phyloP scores from a whole-genome alignment of 805 yeast species.

The Candida nonsorbophila region DNA sequence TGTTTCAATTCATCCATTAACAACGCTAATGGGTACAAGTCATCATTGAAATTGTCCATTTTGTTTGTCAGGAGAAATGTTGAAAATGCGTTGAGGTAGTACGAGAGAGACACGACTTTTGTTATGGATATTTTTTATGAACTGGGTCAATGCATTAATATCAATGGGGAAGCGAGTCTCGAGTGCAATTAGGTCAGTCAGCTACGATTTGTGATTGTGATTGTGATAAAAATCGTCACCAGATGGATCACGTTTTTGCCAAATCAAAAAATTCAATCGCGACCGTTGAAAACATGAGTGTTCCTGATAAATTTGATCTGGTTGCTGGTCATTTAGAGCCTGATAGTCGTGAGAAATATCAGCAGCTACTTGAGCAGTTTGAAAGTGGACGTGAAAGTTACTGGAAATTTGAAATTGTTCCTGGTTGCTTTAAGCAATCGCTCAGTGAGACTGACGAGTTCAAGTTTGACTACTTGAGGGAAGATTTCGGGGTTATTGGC shows the following conservation, averaged over 20 bases:
- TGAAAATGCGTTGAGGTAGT: neutral
- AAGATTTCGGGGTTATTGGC: constrained; percentile 37
- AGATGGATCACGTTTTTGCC: too few species aligned
- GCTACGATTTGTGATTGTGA: constrained; percentile 1
- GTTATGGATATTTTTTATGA: neutral
- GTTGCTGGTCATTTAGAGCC: constrained; percentile 21
- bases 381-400: constrained; percentile 6
- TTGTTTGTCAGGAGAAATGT: constrained; percentile 1
- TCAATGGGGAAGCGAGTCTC: too few species aligned
- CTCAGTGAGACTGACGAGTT: constrained; percentile 34
- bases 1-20: constrained; percentile 96
- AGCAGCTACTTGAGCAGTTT: constrained; percentile 4
- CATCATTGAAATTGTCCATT: constrained; percentile 44
- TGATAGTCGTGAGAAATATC: constrained; percentile 12
- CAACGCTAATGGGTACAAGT: constrained; percentile 88
- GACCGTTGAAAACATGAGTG: constrained; percentile 8
- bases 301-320: constrained; percentile 20
- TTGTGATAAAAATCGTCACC: neutral
- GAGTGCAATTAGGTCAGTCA: constrained; percentile 3
- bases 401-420: constrained; percentile 38
- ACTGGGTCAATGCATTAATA: too few species aligned
- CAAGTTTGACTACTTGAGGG: constrained; percentile 35
- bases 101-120: neutral
- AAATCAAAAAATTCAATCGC: neutral
- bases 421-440: constrained; percentile 42